Conservation (phyloP, 2,329 filamentous ascomycete species). For the Coleophoma cylindrospora region DNA sequence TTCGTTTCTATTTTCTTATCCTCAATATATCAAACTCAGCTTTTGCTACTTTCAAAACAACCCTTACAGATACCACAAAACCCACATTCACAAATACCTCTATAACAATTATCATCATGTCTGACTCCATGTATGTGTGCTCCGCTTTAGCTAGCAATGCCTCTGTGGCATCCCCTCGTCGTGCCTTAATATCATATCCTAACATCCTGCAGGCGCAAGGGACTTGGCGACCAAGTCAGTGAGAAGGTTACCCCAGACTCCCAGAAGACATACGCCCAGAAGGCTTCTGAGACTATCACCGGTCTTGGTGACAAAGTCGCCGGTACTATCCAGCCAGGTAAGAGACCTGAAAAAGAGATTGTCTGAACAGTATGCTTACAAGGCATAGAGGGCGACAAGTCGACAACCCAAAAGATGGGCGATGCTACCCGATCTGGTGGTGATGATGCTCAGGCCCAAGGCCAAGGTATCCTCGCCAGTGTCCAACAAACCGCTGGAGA, state of each 20-base stretch:
- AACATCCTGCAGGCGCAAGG: constrained; percentile 35
- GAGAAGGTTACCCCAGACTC: constrained; percentile 49
- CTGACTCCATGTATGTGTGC: constrained; percentile 33
- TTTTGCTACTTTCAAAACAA: neutral
- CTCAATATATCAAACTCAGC: neutral
- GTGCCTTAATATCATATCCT: neutral
- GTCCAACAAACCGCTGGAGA: constrained; percentile 34
- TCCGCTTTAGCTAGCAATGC: neutral
- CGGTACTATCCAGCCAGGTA: constrained; percentile 38
- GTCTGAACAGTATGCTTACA: neutral
- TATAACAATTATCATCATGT: constrained; percentile 32
- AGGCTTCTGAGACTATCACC: constrained; percentile 37
- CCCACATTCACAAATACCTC: neutral
- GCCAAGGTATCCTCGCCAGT: constrained; percentile 31
- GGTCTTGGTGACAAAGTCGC: constrained; percentile 41
- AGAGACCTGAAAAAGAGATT: constrained; percentile 4
- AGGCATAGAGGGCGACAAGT: constrained; percentile 31
- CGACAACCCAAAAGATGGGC: constrained; percentile 38
- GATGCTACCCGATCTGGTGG: constrained; percentile 35
- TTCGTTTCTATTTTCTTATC: neutral
- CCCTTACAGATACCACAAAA: neutral
- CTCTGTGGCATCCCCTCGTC: neutral
- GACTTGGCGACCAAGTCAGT: constrained; percentile 39
- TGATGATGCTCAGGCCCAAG: constrained; percentile 34
- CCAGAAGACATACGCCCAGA: constrained; percentile 43